Conservation (phyloP, 768 basidiomycete genomes). For the Naganishia vishniacii region DNA sequence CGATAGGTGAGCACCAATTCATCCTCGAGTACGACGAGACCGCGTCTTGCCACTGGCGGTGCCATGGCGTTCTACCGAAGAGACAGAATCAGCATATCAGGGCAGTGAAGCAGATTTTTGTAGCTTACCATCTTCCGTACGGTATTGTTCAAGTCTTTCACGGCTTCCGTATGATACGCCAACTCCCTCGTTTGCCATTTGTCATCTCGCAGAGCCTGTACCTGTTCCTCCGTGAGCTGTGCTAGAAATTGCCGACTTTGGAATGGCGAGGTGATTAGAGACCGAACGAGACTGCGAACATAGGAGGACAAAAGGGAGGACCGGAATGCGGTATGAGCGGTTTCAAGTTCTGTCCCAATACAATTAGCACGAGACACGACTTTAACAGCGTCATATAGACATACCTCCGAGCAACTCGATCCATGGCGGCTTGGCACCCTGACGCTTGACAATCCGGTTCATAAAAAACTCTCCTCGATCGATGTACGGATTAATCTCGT, state of each 20-base stretch:
- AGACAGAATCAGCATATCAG: background rate
- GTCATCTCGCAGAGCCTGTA: constrained; percentile 51
- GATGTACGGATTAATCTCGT: constrained; percentile 63
- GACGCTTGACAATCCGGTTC: constrained; percentile 75
- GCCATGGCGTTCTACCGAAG: constrained; percentile 59
- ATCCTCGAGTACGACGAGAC: constrained; percentile 56
- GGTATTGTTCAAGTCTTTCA: constrained; percentile 67
- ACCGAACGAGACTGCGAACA: constrained; percentile 68
- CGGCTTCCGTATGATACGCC: constrained; percentile 55
- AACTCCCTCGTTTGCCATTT: constrained; percentile 22
- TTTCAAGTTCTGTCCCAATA: constrained; percentile 59
- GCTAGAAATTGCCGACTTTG: constrained; percentile 50
- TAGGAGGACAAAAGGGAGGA: constrained; percentile 63
- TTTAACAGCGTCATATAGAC: constrained; percentile 30
- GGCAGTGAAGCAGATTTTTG: background rate
- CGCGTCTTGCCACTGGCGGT: constrained; percentile 68
- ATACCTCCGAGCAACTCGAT: constrained; percentile 70
- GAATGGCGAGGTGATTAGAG: constrained; percentile 52
- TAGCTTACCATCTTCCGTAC: constrained; percentile 60
- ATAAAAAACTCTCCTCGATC: constrained; percentile 72
- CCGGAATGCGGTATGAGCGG: constrained; percentile 60
- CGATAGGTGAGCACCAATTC: constrained; percentile 53
- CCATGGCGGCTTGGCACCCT: constrained; percentile 81
- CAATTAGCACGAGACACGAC: background rate
- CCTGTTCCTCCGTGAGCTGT: constrained; percentile 47